phyloP scores from a whole-genome alignment of 768 basidiomycete species.

The Phylloporus arenicola region DNA sequence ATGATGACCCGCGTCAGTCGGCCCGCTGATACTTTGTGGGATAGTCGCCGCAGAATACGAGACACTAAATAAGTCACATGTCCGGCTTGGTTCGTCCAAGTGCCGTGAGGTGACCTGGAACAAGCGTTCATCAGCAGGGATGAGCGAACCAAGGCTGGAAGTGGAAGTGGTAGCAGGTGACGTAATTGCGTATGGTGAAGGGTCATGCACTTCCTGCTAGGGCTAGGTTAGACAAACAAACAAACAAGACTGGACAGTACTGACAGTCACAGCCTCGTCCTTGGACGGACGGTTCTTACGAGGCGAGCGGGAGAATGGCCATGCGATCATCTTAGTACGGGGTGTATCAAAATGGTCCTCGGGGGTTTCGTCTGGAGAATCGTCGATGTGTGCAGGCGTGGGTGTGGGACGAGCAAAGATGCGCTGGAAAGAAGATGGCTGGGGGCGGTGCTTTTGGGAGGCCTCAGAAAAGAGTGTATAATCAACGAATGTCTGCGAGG shows the following conservation, averaged over 20 bases:
- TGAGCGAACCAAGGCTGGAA: slow-evolving; percentile 28
- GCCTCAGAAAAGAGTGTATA: slow-evolving; percentile 18
- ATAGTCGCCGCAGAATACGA: slow-evolving; percentile 9
- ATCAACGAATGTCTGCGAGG: slow-evolving; percentile 21
- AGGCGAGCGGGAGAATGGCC: slow-evolving; percentile 28
- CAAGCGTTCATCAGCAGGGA: slow-evolving; percentile 22
- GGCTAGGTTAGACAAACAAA: slow-evolving; percentile 3
- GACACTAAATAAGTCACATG: not conserved
- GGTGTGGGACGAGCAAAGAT: slow-evolving; percentile 26
- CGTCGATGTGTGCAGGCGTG: slow-evolving; percentile 5
- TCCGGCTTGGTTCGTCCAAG: slow-evolving; percentile 2
- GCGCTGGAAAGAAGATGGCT: slow-evolving; percentile 25
- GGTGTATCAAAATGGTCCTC: slow-evolving; percentile 15
- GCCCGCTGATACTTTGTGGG: not conserved
- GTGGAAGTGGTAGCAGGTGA: slow-evolving; percentile 22
- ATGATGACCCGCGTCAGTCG: slow-evolving; percentile 1
- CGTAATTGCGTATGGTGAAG: slow-evolving; percentile 12
- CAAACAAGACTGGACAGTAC: not conserved
- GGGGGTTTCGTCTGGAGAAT: slow-evolving; percentile 2
- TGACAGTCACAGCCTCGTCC: slow-evolving; percentile 13
- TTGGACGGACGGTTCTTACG: slow-evolving; percentile 11
- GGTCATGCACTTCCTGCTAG: slow-evolving; percentile 7
- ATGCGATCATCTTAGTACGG: slow-evolving; percentile 25
- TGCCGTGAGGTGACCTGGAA: slow-evolving; percentile 17
- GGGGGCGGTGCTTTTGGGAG: slow-evolving; percentile 13